Percentiles rank a stretch among this genome's conserved stretches.
phyloP scores from a whole-genome alignment of 2,329 filamentous ascomycete species.

The Ceratocystis papillata region DNA sequence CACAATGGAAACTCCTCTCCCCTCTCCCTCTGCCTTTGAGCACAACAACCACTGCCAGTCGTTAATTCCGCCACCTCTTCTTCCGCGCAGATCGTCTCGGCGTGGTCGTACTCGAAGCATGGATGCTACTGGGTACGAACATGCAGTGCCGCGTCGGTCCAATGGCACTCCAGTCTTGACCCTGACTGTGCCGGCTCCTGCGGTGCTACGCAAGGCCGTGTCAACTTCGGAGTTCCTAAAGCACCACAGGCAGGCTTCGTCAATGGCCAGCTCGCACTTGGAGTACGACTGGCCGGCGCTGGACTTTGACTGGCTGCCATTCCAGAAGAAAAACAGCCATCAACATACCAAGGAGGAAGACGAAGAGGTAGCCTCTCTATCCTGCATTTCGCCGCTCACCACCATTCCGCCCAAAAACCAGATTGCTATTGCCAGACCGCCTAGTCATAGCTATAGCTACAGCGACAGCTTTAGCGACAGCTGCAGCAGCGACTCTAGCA shows the following conservation, averaged over 20 bases:
- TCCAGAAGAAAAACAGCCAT: background rate
- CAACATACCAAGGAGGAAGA: background rate
- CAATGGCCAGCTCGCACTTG: conserved; percentile 8
- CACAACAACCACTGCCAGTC: conserved; percentile 11
- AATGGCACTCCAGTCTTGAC: conserved; percentile 6
- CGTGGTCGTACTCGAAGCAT: conserved; percentile 9
- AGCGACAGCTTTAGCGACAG: too few relatives aligned
- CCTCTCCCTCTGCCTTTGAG: conserved; percentile 12
- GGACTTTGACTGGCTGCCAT: conserved; percentile 11
- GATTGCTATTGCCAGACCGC: background rate
- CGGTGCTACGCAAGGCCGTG: conserved; percentile 11
- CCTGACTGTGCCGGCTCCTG: conserved; percentile 6
- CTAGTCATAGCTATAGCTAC: background rate
- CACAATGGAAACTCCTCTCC: conserved; percentile 6
- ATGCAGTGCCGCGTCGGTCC: background rate
- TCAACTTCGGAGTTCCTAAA: background rate
- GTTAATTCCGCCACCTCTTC: conserved; percentile 11
- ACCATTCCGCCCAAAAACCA: conserved; percentile 1
- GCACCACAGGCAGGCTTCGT: conserved; percentile 11
- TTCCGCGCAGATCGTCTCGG: conserved; percentile 18
- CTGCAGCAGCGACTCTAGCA: too few relatives aligned
- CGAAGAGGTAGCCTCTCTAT: conserved; percentile 3
- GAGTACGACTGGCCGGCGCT: conserved; percentile 12
- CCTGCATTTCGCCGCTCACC: conserved; percentile 5
- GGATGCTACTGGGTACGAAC: background rate